Evolutionary conservation across 306 rosid species (phyloP), one percentile per base, ranked within the genome.

Genomic region (Quercus engelmannii): DNA sequence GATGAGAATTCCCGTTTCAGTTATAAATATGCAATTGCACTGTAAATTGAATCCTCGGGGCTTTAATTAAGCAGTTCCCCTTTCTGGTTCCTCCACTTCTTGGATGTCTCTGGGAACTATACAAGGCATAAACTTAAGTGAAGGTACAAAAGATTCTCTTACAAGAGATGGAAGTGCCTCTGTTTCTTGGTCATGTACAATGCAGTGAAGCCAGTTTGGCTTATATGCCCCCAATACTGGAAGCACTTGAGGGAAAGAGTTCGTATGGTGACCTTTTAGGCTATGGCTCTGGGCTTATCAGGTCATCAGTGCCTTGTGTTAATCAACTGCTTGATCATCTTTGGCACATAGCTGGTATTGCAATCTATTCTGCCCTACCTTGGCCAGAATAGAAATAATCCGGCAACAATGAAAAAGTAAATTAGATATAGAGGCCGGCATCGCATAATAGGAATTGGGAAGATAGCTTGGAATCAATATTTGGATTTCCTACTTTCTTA

Each of bases 221-320:
- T 80, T 73, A 76, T 41, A 33, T 78, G 80, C 71, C 49, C 49
- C 51, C 82, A 77, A 61, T 85, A 85, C 79, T 87, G 91, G 87
- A 87, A 85, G 87, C 88, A 82, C 83, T 85, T 75, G 88, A 85
- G 87, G 86, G 83, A 70, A 10, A 4, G 18, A 15, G 70, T 64
- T 15, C 70, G 17, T 4, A 15, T 64, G 43, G 70, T 64, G 70
- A 64, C 70, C 11, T 30, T 46, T 46, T 30, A 30, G 70, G 70
- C 13, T 19, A 21, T 64, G 21, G 70, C 70, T 28, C 20, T 30
- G 19, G 43, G 13, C 4, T 21, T 28, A 26, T 35, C 41, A 10
- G 15, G 33, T 14, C 2, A 26, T 28, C n/a, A 5, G 68, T 19
- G 31, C 8, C 35, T 62, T 5, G 18, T 5, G 65, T 59, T 59